Evolutionary conservation across 345 rosid genomes (phyloP).

Genomic region (Citrus reticulata): DNA sequence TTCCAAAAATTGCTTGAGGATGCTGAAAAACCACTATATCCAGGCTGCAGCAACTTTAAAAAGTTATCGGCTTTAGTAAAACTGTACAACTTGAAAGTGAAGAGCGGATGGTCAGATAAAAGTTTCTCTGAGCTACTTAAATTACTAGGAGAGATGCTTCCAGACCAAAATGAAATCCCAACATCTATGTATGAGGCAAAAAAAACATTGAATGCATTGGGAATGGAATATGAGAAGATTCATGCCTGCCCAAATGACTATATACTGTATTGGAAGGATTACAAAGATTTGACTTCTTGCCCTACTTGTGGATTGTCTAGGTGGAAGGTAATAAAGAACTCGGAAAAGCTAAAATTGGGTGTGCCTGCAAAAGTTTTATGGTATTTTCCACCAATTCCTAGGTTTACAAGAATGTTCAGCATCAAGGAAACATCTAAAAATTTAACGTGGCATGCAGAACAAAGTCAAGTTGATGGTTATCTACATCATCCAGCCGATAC

Average conservation of each 20-base stretch:
- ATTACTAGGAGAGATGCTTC: neutral
- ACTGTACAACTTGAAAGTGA: neutral
- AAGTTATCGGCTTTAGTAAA: neutral
- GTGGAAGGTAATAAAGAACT: neutral
- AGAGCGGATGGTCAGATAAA: neutral
- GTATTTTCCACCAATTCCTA: neutral
- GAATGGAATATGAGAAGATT: neutral
- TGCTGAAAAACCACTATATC: neutral
- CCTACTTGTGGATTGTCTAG: neutral
- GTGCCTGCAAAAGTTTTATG: neutral
- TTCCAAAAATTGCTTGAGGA: neutral
- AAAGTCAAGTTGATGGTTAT: neutral
- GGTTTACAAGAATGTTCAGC: neutral
- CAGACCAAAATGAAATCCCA: neutral
- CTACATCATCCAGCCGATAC: neutral
- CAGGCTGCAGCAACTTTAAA: neutral
- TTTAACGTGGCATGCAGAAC: neutral
- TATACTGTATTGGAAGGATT: neutral
- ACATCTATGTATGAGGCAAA: neutral
- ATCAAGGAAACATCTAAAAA: neutral
- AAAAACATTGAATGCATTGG: neutral
- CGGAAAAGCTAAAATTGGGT: fast-evolving
- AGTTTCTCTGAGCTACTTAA: neutral
- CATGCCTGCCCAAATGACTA: neutral
- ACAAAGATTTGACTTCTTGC: neutral